Evolutionary conservation across 2,329 filamentous ascomycete species (phyloP).

Genomic region (Botrytis pseudocinerea): DNA sequence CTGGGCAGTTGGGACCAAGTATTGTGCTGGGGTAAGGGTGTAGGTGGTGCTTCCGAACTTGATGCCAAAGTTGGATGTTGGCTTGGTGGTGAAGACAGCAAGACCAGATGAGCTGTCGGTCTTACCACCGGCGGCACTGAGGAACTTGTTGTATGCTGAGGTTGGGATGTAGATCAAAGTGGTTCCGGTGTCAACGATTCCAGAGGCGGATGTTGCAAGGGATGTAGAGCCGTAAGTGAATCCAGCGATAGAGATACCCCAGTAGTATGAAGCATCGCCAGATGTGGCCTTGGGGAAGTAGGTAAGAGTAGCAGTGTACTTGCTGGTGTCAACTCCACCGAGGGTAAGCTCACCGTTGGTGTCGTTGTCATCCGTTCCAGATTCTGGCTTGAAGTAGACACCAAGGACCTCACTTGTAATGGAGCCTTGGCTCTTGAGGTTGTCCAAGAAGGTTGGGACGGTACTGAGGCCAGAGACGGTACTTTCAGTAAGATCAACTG

Average conservation of each 20-base stretch:
- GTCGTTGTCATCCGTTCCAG: neutral
- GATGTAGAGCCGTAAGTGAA: neutral
- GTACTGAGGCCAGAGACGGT: neutral
- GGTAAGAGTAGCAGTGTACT: neutral
- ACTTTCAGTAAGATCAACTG: neutral
- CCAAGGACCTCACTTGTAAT: neutral
- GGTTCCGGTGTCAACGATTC: neutral
- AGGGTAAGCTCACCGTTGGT: neutral
- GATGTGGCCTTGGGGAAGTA: neutral
- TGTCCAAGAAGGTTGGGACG: neutral
- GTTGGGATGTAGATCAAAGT: slow-evolving; percentile 5
- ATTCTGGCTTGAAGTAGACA: neutral
- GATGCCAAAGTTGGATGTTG: neutral
- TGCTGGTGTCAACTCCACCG: neutral
- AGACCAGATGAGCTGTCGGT: neutral
- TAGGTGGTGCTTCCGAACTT: neutral
- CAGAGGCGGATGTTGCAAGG: neutral
- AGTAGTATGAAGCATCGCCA: neutral
- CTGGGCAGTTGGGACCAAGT: neutral
- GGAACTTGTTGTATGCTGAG: neutral
- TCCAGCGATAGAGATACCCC: neutral
- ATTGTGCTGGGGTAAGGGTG: neutral
- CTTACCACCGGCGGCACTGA: neutral
- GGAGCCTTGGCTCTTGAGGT: neutral
- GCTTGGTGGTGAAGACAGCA: neutral